phyloP scores from a whole-genome alignment of 2,329 filamentous ascomycete genomes.

The Colletotrichum caudatum region DNA sequence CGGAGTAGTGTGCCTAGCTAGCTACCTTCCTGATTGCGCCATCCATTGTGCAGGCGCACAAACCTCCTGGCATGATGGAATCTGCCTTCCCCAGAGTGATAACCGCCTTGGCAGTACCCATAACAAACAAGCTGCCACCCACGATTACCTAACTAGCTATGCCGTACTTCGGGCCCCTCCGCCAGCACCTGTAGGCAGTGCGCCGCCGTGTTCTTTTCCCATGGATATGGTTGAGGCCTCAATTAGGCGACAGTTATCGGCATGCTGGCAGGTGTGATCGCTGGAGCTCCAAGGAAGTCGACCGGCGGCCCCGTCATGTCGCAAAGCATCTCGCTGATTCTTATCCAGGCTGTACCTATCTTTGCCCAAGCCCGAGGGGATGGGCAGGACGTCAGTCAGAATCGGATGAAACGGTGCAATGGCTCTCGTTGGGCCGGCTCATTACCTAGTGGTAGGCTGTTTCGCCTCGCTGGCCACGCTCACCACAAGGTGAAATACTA shows the following conservation, averaged over 20 bases:
- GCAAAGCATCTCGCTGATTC: not conserved
- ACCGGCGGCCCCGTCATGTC: not conserved
- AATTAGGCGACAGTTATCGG: not conserved
- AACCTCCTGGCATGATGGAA: not conserved
- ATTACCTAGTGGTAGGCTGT: not conserved
- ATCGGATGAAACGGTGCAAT: slow-evolving; percentile 10
- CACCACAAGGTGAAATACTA: not conserved
- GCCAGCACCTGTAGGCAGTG: no score
- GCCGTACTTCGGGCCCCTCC: not conserved
- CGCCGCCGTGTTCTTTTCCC: not conserved
- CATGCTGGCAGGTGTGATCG: not conserved
- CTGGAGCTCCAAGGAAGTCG: not conserved
- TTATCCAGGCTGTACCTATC: not conserved
- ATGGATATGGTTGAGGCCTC: not conserved
- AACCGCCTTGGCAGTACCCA: slow-evolving; percentile 19
- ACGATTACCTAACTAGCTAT: not conserved
- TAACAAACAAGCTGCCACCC: slow-evolving; percentile 1
- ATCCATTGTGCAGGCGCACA: not conserved
- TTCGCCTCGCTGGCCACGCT: not conserved
- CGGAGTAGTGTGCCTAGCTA: not conserved
- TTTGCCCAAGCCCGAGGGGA: not conserved
- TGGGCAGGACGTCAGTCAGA: not conserved
- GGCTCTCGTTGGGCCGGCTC: not conserved
- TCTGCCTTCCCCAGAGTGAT: slow-evolving; percentile 21
- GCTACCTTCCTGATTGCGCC: not conserved